A percentile compares a stretch with the other conserved stretches of the same genome.
Evolutionary conservation across 1,139 yeast genomes (phyloP).

Genomic region (Pichia inconspicua): DNA sequence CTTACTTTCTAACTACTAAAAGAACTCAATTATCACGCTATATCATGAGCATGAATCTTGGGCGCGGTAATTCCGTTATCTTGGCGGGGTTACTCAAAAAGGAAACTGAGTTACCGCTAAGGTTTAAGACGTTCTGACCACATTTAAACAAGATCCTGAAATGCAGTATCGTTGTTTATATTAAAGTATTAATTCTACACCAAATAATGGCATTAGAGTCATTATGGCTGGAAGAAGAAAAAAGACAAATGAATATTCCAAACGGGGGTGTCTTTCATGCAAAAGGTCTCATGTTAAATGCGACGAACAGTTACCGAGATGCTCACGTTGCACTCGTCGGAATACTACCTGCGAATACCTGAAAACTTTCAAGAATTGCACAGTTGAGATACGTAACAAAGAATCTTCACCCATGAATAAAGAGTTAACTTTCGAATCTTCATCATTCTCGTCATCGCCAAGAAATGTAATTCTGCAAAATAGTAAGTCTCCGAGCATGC

Average conservation of each 20-base stretch:
- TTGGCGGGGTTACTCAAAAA: background rate
- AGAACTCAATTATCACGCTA: too few species aligned
- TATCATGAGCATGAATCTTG: background rate
- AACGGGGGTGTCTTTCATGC: constrained; percentile 38
- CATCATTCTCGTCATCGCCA: background rate
- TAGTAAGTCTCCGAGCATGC: background rate
- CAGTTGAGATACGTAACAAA: background rate
- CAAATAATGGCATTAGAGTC: too few species aligned
- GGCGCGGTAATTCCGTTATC: background rate
- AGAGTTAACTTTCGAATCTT: background rate
- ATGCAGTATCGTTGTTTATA: too few species aligned
- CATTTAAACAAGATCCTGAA: too few species aligned
- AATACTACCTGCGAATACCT: constrained; percentile 33
- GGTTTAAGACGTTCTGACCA: background rate
- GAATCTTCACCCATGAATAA: background rate
- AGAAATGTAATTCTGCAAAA: background rate
- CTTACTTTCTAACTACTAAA: too few species aligned
- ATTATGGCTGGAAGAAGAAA: too few species aligned
- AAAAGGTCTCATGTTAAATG: constrained; percentile 41
- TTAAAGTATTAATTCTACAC: too few species aligned
- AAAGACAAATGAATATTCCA: constrained; percentile 23
- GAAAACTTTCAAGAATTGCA: constrained; percentile 4
- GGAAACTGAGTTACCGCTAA: background rate
- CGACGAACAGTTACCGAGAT: constrained; percentile 38
- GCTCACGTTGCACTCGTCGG: constrained; percentile 35